Percentiles rank a stretch among this genome's conserved stretches.
These are phyloP conservation scores for Spathaspora sp. DNA, from an alignment of 805 yeast genomes.

Conservation along the genomic window DNA sequence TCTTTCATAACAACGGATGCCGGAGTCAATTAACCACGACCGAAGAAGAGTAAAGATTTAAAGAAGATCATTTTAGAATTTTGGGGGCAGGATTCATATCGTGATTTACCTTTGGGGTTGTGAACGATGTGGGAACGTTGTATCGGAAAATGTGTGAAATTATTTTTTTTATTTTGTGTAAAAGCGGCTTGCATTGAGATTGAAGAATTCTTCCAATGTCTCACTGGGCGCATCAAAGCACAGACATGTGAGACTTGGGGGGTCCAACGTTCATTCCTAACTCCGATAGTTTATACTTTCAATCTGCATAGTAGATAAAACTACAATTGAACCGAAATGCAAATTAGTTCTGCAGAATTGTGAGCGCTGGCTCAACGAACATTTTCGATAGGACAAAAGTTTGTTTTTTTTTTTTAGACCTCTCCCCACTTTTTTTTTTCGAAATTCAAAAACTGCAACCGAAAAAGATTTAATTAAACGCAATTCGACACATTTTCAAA, in stretches of 20 bases:
- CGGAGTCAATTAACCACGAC: no score
- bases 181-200: neutral
- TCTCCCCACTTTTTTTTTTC: neutral
- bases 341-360: no score
- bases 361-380: neutral
- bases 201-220: no score
- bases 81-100: no score
- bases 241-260: neutral
- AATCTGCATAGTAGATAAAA: no score
- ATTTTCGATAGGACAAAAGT: neutral
- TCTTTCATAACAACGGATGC: no score
- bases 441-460: neutral
- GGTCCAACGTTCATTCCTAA: no score
- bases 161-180: neutral
- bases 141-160: neutral
- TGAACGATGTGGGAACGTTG: neutral
- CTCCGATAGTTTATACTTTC: no score
- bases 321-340: no score
- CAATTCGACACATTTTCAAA: neutral
- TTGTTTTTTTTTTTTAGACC: neutral
- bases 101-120: no score
- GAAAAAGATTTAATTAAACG: neutral
- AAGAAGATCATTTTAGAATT: no score
- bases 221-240: neutral
- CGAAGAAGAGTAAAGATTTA: no score